These are phyloP conservation scores for Tillandsia fasciculata DNA, from an alignment of 176 grass and related monocot species.

Conservation along the genomic window DNA sequence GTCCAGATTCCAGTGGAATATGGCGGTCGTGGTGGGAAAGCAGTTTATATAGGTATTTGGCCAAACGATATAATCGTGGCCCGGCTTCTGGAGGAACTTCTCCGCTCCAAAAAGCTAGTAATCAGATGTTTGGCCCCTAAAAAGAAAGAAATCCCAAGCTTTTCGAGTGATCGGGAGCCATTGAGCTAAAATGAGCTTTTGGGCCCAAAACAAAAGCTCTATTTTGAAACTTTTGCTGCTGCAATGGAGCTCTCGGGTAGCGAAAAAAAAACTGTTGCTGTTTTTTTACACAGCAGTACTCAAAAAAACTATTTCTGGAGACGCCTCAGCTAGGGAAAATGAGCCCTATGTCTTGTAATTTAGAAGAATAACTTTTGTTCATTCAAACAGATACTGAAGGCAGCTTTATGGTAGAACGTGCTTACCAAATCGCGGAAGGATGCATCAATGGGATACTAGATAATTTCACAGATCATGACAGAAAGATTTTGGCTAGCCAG, in stretches of 20 bases:
- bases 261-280: constrained; percentile 10
- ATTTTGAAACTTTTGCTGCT: too few species aligned
- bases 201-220: too few species aligned
- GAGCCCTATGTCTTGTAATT: not conserved
- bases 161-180: too few species aligned
- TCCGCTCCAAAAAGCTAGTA: too few species aligned
- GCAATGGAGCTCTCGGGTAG: too few species aligned
- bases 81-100: not conserved
- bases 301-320: not conserved
- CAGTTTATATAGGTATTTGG: constrained; percentile 75
- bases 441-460: constrained; percentile 62
- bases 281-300: not conserved
- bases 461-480: constrained; percentile 30
- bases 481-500: constrained; percentile 35
- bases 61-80: not conserved
- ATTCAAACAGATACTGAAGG: constrained; percentile 74
- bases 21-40: constrained; percentile 86
- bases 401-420: constrained; percentile 92
- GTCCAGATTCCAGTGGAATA: constrained; percentile 82
- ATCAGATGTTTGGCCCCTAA: too few species aligned
- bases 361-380: not conserved
- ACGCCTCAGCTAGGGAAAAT: too few species aligned
- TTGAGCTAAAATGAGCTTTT: too few species aligned
- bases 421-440: constrained; percentile 88
- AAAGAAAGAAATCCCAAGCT: too few species aligned